Base-by-base conservation (phyloP, 768 basidiomycete species). In the Tylopilus vinaceipallidus region DNA sequence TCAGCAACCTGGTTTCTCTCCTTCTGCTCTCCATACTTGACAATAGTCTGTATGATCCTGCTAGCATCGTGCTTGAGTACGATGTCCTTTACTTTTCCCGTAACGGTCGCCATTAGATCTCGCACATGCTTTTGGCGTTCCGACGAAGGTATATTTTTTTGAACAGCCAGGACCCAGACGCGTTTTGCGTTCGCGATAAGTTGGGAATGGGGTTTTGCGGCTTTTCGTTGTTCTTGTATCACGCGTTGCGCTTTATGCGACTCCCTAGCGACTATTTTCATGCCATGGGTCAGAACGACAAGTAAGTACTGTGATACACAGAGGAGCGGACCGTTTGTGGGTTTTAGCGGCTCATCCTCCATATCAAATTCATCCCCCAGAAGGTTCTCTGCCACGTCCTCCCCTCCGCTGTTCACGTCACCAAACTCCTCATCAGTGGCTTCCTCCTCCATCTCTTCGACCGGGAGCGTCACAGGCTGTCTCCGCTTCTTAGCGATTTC, bases 41-140 rank as follows among this genome's bases (percentile, higher is more conserved):
- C 87, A 12, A 88, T 73, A 0, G 83, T 88, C 65, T 89, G 87
- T 19, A 89, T 80, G 52, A 91, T 91, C 55, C 86, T 80, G 60
- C 91, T 92, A 8, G 91, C 92, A 66, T 95, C 92, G 60, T 95
- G 94, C 67, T 94, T 95, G 63, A 91, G 79, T 2, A 89, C 86
- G 32, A 95, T 83, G 27, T 94, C 92, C 52, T 84, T 84, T 37
- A 95, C 83, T 56, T 84, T 83, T 5, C 91, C 92, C 19, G 86
- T 81, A 19, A 93, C 82, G 38, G 86, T 76, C 26, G 74, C 71
- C 82, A 92, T 90, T 9, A 98, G 77, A 23, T 82, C 79, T 39
- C 77, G 73, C 50, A 95, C 73, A 42, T 91, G 83, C 57, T 83
- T 81, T 55, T 84, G 82, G 20, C 93, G 81, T 59, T 95, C 87